Evolutionary conservation across 345 rosid genomes (phyloP).

Genomic region (Erucastrum elatum): DNA sequence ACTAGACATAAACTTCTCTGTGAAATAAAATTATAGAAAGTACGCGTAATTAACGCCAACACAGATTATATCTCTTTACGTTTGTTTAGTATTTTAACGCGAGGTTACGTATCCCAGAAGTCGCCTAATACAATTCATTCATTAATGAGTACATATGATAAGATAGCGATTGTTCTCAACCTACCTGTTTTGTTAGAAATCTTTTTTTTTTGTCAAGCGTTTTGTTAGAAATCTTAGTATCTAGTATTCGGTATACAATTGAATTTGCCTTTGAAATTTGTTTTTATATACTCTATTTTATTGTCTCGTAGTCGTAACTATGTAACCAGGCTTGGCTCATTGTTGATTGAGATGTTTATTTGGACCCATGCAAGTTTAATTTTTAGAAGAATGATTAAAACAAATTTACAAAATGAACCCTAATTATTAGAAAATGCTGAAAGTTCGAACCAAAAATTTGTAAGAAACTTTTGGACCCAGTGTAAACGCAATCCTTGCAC

Average conservation of each 20-base stretch:
- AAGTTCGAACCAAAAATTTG: no score
- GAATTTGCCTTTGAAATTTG: not conserved
- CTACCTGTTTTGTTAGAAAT: not conserved
- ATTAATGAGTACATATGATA: not conserved
- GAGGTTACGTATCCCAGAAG: not conserved
- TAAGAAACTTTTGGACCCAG: no score
- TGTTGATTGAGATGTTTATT: no score
- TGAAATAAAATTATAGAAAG: not conserved
- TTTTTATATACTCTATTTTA: not conserved
- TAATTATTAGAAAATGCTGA: no score
- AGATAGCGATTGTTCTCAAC: slow-evolving; percentile 14
- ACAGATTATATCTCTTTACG: not conserved
- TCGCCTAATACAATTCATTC: slow-evolving; percentile 3
- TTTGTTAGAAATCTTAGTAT: not conserved
- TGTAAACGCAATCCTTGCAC: no score
- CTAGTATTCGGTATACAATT: not conserved
- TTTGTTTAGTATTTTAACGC: slow-evolving; percentile 8
- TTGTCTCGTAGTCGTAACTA: not conserved
- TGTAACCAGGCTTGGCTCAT: not conserved
- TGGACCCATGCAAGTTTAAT: no score
- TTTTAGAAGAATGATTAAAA: no score
- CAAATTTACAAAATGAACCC: no score
- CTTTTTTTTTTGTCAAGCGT: not conserved
- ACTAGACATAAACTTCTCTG: not conserved
- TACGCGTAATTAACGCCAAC: not conserved